A percentile compares a stretch with the other conserved stretches of the same genome.
Evolutionary conservation across 805 yeast genomes (phyloP).

Genomic region (Yarrowia bubula): DNA sequence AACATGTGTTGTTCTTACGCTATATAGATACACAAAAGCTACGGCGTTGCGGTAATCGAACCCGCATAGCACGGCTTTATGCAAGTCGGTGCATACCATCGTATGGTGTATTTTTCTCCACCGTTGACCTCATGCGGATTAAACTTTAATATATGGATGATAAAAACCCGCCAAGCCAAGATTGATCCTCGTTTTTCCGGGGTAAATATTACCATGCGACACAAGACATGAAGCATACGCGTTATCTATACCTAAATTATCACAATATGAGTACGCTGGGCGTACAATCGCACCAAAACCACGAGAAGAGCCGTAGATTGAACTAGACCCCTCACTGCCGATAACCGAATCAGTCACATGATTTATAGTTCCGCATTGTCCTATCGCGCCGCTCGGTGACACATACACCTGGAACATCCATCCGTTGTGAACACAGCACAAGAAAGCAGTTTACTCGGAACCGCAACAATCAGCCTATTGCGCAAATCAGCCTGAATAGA

Average conservation of each 20-base stretch:
- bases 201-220: neutral
- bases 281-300: too few relatives aligned
- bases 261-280: too few relatives aligned
- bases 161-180: neutral
- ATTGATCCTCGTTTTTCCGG: constrained; percentile 18
- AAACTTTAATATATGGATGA: neutral
- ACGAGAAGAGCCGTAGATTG: neutral
- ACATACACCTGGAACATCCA: neutral
- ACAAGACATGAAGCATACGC: neutral
- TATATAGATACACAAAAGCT: too few relatives aligned
- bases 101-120: neutral
- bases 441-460: neutral
- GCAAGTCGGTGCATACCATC: neutral
- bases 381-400: neutral
- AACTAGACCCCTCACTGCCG: neutral
- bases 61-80: neutral
- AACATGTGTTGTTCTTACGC: too few relatives aligned
- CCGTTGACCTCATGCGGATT: neutral
- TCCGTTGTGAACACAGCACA: neutral
- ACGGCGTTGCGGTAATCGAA: too few relatives aligned
- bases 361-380: neutral
- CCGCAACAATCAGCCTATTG: neutral
- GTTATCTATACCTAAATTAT: too few relatives aligned
- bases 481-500: too few relatives aligned
- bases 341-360: neutral